Percentiles rank a stretch among this genome's conserved stretches.
Evolutionary conservation across 1,284 basidiomycete species (phyloP).

Genomic region (Marasmius sp.): DNA sequence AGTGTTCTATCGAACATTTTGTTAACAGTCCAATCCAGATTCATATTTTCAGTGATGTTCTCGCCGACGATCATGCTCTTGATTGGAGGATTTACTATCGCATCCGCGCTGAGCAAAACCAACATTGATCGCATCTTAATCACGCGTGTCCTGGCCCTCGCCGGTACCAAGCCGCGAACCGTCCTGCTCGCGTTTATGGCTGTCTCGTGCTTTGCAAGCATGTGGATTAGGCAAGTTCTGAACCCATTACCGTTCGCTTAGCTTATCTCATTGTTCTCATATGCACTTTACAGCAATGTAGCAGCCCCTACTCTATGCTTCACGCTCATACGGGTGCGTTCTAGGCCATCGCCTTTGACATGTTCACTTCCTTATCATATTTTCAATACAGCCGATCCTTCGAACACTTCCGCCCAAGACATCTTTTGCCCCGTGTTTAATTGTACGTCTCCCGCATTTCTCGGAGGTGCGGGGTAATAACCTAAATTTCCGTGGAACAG

Average conservation of each 20-base stretch:
- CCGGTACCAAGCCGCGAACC: slow-evolving; percentile 83
- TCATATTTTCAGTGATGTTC: slow-evolving; percentile 79
- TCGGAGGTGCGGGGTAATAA: slow-evolving; percentile 4
- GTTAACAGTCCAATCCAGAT: slow-evolving; percentile 40
- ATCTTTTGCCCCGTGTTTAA: slow-evolving; percentile 87
- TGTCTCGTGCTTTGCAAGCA: slow-evolving; percentile 96
- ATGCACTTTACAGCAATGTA: slow-evolving; percentile 69
- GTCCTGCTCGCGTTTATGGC: slow-evolving; percentile 95
- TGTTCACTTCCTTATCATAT: slow-evolving; percentile 1
- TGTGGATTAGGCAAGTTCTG: slow-evolving; percentile 88
- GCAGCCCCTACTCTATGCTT: slow-evolving; percentile 98
- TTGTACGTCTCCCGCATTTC: slow-evolving; percentile 53
- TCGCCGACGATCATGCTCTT: slow-evolving; percentile 96
- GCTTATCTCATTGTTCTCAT: slow-evolving; percentile 19
- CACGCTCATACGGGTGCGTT: slow-evolving; percentile 86
- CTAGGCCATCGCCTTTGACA: slow-evolving; percentile 2
- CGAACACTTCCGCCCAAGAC: slow-evolving; percentile 89
- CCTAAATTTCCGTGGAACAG: slow-evolving; percentile 35
- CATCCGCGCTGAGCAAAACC: slow-evolving; percentile 96
- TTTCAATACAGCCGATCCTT: slow-evolving; percentile 76
- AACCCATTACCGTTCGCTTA: slow-evolving; percentile 25
- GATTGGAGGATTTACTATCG: slow-evolving; percentile 98
- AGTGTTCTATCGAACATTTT: not conserved
- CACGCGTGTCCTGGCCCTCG: slow-evolving; percentile 88
- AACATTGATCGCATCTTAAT: slow-evolving; percentile 94